phyloP scores from a whole-genome alignment of 495 filamentous ascomycete species.

The Aspergillus bertholletiae region DNA sequence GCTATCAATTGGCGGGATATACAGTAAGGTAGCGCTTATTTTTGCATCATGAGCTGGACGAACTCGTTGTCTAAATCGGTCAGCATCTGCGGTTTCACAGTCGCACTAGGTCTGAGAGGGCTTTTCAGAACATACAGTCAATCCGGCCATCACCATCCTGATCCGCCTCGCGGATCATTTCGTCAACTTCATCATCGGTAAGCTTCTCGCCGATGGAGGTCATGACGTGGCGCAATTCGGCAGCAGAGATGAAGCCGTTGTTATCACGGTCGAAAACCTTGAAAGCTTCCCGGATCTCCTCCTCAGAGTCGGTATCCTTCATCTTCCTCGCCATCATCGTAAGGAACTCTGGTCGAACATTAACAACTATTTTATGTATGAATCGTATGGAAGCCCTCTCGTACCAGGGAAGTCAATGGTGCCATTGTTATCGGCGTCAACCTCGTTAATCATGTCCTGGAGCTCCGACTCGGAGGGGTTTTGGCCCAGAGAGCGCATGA shows the following conservation, averaged over 20 bases:
- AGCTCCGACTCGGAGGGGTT: constrained; percentile 98
- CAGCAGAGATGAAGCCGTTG: constrained; percentile 98
- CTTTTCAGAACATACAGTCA: constrained; percentile 64
- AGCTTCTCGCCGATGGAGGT: constrained; percentile 99
- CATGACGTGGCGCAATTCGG: constrained; percentile 98
- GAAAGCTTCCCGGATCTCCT: constrained; percentile 94
- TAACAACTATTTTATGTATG: not conserved
- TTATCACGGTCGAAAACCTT: constrained; percentile 99
- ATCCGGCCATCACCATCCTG: constrained; percentile 97
- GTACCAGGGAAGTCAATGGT: constrained; percentile 98
- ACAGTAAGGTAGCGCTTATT: constrained; percentile 55
- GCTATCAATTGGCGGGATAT: constrained; percentile 30
- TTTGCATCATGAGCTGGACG: constrained; percentile 99
- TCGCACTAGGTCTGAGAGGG: not conserved
- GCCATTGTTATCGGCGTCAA: constrained; percentile 99
- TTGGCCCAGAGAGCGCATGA: constrained; percentile 99
- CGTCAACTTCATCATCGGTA: constrained; percentile 98
- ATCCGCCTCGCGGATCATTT: constrained; percentile 99
- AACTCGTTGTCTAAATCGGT: constrained; percentile 90
- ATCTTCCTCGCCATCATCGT: constrained; percentile 99
- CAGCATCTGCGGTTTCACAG: not conserved
- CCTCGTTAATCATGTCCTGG: constrained; percentile 99
- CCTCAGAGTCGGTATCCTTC: constrained; percentile 99
- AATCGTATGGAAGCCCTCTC: constrained; percentile 10
- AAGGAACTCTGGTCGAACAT: constrained; percentile 70